Evolutionary conservation across 148 eudicot species (phyloP), one percentile per base, ranked within the genome.

Genomic region (Silene uniflora): DNA sequence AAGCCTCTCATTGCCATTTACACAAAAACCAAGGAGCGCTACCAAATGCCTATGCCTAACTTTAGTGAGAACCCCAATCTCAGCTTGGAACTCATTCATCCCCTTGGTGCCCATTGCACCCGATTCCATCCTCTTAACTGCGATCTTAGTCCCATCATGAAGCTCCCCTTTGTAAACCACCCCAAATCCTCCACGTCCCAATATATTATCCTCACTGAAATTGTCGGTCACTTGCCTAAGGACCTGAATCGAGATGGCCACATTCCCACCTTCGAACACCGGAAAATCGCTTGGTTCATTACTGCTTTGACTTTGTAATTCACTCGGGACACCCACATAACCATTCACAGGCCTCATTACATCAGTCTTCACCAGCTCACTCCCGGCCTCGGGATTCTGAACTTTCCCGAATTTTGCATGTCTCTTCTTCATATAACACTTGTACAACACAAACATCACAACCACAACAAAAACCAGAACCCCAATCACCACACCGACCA

Each of bases 31-130:
- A 2, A 84, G 83, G 18, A 92, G 89, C 7, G 92, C 88, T 32
- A 92, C 97, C 77, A 92, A 79, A 80, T 92, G 90, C 72, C 95
- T 85, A 72, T 92, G 97, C 76, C 95, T 87, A 17, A 92, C 97
- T 63, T 87, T 90, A 0, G 95, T 87, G 1, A 92, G 89, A 10
- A 92, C 94, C 8, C 86, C 92, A 10, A 92, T 92, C 80, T 92
- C 97, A 1, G 97, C 88, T 69, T 90, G 89, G 60, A 92, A 92
- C 76, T 88, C 97, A 11, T 73, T 84, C 82, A 88, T 75, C 39
- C 95, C 95, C 66, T 90, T 90, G 23, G 81, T 83, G 39, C 85
- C 85, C 81, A 84, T 75, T 55, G 83, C 73, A 39, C 73, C 73
- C 6, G 88, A 73, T 68, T 90, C 92, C 97, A 92, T 92, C 84